Percentiles rank a stretch among this genome's conserved stretches.
Conservation (phyloP, 169 alveolate genomes). For the Plasmodium relictum region DNA sequence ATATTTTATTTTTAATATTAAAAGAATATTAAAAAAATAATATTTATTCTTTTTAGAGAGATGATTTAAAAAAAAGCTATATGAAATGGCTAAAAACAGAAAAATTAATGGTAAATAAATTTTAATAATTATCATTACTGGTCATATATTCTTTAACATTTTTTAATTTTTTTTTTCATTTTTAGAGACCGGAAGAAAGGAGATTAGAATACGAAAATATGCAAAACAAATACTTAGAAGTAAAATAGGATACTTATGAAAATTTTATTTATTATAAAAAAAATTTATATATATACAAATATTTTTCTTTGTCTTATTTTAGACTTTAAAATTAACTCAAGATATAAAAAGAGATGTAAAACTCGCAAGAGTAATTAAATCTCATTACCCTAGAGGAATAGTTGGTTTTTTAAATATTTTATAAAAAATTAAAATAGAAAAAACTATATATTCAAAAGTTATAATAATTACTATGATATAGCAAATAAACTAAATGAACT, state of each 20-base stretch:
- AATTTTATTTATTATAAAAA: constrained; percentile 4
- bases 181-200: constrained; percentile 63
- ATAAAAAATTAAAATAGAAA: background rate
- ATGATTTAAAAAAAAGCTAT: constrained; percentile 28
- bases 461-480: background rate
- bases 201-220: constrained; percentile 53
- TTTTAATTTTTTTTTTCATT: background rate
- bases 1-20: background rate
- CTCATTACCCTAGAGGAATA: constrained; percentile 76
- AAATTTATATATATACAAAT: constrained; percentile 1
- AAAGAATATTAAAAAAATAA: background rate
- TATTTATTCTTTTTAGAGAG: constrained; percentile 25
- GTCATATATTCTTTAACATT: background rate
- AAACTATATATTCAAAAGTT: background rate
- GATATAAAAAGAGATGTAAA: constrained; percentile 65
- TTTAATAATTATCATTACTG: background rate
- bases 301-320: background rate
- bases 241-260: constrained; percentile 1
- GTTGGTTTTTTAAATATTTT: constrained; percentile 40
- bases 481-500: background rate
- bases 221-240: constrained; percentile 69
- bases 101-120: constrained; percentile 43
- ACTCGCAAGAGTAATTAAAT: constrained; percentile 58
- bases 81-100: constrained; percentile 67
- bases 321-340: constrained; percentile 53